Base-by-base conservation (phyloP, 208 protist species). In the Leptomonas pyrrhocoris region DNA sequence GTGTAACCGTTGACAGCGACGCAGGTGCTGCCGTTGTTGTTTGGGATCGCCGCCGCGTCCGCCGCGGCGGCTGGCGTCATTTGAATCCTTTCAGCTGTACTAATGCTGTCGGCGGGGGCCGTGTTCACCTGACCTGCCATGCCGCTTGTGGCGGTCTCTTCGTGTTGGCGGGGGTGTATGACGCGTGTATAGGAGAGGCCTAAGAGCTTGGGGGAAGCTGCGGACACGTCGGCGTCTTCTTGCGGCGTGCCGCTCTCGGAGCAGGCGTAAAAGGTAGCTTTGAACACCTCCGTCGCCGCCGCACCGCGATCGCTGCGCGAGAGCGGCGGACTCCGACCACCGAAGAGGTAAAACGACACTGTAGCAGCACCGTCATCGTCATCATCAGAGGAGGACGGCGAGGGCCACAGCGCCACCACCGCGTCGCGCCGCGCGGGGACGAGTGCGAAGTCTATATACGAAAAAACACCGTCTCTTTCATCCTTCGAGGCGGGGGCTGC, bases 1-100 rank as follows among this genome's bases (percentile, higher is more conserved):
- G 64, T 36, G 57, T 87, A 84, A n/a, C 82, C 78, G 56, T 82
- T 76, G 15, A 87, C 74, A 25, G 50, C n/a, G 18, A 78, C 64
- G 34, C 61, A 73, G 15, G 45, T 59, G 51, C 77, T 64, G 23
- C 74, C 81, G 25, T 61, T 2, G 9, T 61, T 18, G 21, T 70
- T 70, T 9, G 50, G 40, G 1, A 61, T n/a, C 38, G 56, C 21
- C 25, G 36, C 7, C 7, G 6, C 54, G 31, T 21, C 34, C 7
- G 34, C 34, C 3, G 34, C 34, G 34, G 9, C 3, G 34, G 3
- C 34, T 3, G 7, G 34, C 34, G 34, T 38, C 3, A 9, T 38
- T 38, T 3, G 7, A 9, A 9, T 9, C 3, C 9, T 38, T 12
- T 38, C 34, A 9, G 34, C 9, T 12, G 34, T 9, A 38, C 34